Conservation (phyloP, 768 basidiomycete genomes). For the Naganishia vaughanmartiniae region DNA sequence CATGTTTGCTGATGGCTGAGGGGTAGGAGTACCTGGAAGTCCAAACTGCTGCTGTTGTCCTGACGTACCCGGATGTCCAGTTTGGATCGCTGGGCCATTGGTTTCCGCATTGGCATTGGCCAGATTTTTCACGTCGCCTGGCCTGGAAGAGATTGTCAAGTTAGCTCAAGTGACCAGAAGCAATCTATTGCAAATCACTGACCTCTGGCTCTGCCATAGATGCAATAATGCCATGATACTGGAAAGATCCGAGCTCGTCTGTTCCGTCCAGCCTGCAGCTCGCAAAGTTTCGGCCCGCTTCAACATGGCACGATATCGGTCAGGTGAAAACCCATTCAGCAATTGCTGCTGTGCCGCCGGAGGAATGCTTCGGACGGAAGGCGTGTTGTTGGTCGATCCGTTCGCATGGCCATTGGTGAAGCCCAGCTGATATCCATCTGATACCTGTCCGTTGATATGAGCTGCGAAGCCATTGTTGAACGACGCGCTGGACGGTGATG, state of each 20-base stretch:
- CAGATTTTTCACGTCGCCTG: background rate
- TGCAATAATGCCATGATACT: constrained; percentile 28
- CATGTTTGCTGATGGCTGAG: constrained; percentile 38
- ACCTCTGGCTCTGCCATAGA: constrained; percentile 21
- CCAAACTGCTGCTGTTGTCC: background rate
- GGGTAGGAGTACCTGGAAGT: constrained; percentile 6
- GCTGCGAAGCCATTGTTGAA: constrained; percentile 1
- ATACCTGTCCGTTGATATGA: background rate
- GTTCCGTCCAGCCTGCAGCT: constrained; percentile 29
- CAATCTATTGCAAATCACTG: background rate
- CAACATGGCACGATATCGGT: constrained; percentile 8
- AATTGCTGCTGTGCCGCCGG: constrained; percentile 13
- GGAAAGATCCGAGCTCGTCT: constrained; percentile 26
- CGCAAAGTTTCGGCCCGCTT: constrained; percentile 20
- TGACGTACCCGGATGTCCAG: background rate
- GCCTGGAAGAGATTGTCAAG: background rate
- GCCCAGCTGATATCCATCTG: background rate
- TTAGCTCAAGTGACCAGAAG: background rate
- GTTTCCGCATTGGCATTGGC: background rate
- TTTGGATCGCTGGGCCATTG: background rate
- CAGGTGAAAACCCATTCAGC: constrained; percentile 5
- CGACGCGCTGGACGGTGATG: constrained; percentile 5
- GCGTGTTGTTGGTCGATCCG: background rate
- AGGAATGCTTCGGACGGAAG: constrained; percentile 10
- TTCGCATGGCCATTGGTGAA: background rate